Evolutionary conservation across 164 flowering plant genomes (phyloP), one percentile per base, ranked within the genome.

Genomic region (Malania oleifera): DNA sequence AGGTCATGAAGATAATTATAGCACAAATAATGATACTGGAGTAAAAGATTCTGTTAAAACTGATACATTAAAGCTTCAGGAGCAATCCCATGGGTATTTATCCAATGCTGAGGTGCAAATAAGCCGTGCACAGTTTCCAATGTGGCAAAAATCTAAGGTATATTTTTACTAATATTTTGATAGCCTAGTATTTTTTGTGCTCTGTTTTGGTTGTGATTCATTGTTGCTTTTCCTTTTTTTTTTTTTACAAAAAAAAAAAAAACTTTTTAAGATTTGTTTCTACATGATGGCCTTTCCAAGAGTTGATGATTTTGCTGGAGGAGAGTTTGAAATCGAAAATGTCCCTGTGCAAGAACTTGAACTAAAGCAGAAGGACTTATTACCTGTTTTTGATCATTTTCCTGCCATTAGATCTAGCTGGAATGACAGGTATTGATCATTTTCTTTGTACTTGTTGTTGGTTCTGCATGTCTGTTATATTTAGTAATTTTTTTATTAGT

Each of bases 91-190:
- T 56, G 69, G 72, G 71, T 88, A 88, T 64, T 65, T 90, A 6
- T 86, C 97, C 44, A 86, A 88, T 68, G 97, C 96, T 4, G 99
- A 93, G 65, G 93, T 93, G 69, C 92, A 86, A 63, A 82, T 86
- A 56, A 80, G 59, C 64, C 74, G 85, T 56, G 76, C 77, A 51
- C 73, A 83, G 73, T 70, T 77, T 49, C 88, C 88, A 31, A 67
- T 91, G 54, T 93, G 95, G 95, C 89, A 90, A 65, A 85, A 80
- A n/a, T 70, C 92, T 38, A 78, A 86, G 92, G 99, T 91, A 72
- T 26, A 19, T 47, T 62, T 22, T 54, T n/a, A n/a, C n/a, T n/a
- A n/a, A n/a, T n/a, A n/a, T n/a, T n/a, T n/a, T n/a, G n/a, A n/a
- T n/a, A n/a, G n/a, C n/a, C n/a, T n/a, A n/a, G n/a, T n/a, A n/a